Base-by-base conservation (phyloP, 345 rosid species). In the Acer negundo region DNA sequence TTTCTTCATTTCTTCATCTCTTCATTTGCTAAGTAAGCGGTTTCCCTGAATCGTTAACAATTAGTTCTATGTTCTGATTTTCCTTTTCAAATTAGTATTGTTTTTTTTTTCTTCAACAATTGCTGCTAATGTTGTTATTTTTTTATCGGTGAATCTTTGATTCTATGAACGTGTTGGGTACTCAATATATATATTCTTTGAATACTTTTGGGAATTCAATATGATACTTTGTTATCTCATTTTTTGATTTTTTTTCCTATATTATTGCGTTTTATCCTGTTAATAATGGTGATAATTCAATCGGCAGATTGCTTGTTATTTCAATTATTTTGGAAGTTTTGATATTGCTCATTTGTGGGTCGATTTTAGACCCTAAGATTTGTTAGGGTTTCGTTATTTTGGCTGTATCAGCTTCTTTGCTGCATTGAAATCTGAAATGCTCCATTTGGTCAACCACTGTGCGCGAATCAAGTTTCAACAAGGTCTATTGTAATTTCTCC, bases 21-120 rank as follows among this genome's bases (percentile, higher is more conserved):
- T 42, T 22, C 67, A 15, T 44, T 26, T 73, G 23, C 56, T 42
- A 26, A 12, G 78, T 75, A 75, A 75, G 63, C 49, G 11, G 11
- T 74, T 47, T 74, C 23, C 35, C 44, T 47, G 3, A 2, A 26
- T 7, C 4, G 38, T 10, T 26, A 40, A 23, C 3, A 24, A 1
- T 13, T 51, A 8, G 17, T 24, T 17, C 3, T 0, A 13, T 73
- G 17, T 13, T 38, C 13, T 9, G 63, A 19, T 65, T 49, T 26
- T 63, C 9, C 31, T 38, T 70, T 2, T 19, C 24, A 42, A 74
- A 61, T 46, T 46, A 42, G 1, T 42, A 3, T 0, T 59, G 4
- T 2, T 31, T 2, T 58, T 40, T 5, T 31, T 3, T 71, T 61
- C 19, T 22, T 24, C n/a, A 3, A 40, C 49, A 38, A 40, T 19